These are phyloP conservation scores for Metschnikowia dekortorum DNA, from an alignment of 805 yeast genomes.

Conservation along the genomic window DNA sequence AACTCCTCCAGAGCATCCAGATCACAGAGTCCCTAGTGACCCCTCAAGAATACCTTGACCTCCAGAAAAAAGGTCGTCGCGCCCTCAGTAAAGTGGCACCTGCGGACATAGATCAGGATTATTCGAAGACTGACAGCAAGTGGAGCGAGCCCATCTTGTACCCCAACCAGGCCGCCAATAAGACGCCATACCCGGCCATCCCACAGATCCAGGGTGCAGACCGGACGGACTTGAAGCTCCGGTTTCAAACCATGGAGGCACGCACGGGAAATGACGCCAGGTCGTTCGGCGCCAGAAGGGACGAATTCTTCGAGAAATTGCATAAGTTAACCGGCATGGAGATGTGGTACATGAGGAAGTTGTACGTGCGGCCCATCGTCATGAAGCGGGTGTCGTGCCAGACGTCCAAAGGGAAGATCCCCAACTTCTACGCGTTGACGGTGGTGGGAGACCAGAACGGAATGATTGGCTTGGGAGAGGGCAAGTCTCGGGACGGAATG, in stretches of 20 bases:
- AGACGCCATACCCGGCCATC: conserved; percentile 53
- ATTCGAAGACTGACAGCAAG: conserved; percentile 62
- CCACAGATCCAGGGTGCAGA: conserved; percentile 55
- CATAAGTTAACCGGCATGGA: conserved; percentile 64
- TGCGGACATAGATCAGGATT: conserved; percentile 59
- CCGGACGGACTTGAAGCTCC: conserved; percentile 36
- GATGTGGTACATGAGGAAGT: conserved; percentile 53
- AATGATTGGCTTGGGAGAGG: conserved; percentile 92
- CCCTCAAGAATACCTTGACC: conserved; percentile 53
- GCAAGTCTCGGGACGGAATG: conserved; percentile 77
- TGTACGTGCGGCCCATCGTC: conserved; percentile 62
- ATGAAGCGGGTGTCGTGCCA: conserved; percentile 83
- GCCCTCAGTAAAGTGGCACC: conserved; percentile 59
- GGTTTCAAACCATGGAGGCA: conserved; percentile 21
- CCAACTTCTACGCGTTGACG: conserved; percentile 75
- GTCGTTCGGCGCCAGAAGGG: conserved; percentile 5
- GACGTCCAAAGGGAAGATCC: conserved; percentile 88
- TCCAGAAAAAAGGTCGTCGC: conserved; percentile 28
- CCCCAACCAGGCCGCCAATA: conserved; percentile 45
- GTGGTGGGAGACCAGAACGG: conserved; percentile 93
- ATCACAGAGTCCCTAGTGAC: conserved; percentile 72
- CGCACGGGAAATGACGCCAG: conserved; percentile 7
- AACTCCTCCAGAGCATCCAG: conserved; percentile 73
- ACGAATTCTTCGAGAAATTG: conserved; percentile 48
- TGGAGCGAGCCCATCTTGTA: conserved; percentile 63